Evolutionary conservation across 441 rosid species (phyloP).

Genomic region (Daphne laureola): DNA sequence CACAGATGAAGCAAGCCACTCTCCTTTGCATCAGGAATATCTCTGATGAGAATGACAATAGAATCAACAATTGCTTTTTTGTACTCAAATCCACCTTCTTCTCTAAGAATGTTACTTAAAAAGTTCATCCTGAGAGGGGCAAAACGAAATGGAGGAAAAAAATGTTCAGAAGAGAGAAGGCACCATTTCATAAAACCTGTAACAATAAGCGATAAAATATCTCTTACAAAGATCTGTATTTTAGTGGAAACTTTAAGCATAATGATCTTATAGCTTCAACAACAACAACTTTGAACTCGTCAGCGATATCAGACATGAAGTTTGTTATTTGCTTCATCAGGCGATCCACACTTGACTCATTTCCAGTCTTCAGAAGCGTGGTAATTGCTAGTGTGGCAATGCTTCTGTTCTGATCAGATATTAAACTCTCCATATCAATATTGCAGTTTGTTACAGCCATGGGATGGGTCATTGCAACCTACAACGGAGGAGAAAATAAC

Average conservation of each 20-base stretch:
- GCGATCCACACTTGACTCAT: conserved; percentile 94
- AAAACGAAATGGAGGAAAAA: neutral
- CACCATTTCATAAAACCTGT: neutral
- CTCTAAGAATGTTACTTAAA: conserved; percentile 90
- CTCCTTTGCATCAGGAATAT: conserved; percentile 96
- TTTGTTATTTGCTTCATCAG: conserved; percentile 95
- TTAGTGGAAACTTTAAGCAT: conserved; percentile 91
- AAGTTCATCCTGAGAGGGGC: conserved; percentile 82
- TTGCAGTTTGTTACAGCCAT: conserved; percentile 98
- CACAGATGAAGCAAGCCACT: conserved; percentile 93
- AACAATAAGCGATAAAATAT: conserved; percentile 10
- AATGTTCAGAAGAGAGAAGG: neutral
- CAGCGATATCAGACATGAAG: conserved; percentile 98
- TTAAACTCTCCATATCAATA: conserved; percentile 98
- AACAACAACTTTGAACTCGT: conserved; percentile 96
- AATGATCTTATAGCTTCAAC: conserved; percentile 93
- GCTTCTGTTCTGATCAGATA: conserved; percentile 96
- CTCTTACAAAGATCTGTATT: conserved; percentile 85
- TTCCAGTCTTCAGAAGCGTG: conserved; percentile 92
- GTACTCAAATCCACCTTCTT: conserved; percentile 98
- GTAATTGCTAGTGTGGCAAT: conserved; percentile 98
- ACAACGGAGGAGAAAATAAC: conserved; percentile 19
- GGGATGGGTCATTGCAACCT: conserved; percentile 99
- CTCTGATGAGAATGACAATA: conserved; percentile 83
- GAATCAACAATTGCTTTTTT: conserved; percentile 96